These are phyloP conservation scores for Pyrus communis DNA, from an alignment of 306 rosid species.

Conservation along the genomic window DNA sequence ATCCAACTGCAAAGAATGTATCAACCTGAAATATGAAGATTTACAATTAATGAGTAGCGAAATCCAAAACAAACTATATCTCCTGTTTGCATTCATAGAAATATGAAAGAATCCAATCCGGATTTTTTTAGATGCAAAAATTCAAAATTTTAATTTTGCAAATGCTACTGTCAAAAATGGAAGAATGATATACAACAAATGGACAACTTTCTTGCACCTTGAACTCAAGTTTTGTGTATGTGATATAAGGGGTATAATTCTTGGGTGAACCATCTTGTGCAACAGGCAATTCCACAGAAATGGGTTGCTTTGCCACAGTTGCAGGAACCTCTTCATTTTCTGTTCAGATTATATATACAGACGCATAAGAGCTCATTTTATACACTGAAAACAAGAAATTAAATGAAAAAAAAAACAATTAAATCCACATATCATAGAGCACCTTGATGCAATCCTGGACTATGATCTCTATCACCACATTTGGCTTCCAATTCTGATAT, in stretches of 20 bases:
- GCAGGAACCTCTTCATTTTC: constrained; percentile 31
- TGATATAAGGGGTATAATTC: constrained; percentile 67
- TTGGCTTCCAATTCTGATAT: constrained; percentile 49
- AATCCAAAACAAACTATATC: not conserved
- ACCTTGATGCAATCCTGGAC: constrained; percentile 27
- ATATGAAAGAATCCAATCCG: not conserved
- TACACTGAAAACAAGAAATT: constrained; percentile 4
- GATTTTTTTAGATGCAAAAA: not conserved
- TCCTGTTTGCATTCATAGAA: constrained; percentile 10
- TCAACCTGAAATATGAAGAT: constrained; percentile 60
- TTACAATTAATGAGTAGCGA: constrained; percentile 14
- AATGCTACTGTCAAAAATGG: not conserved
- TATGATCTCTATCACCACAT: constrained; percentile 20
- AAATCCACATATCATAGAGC: constrained; percentile 15
- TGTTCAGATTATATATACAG: constrained; percentile 15
- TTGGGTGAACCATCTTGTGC: constrained; percentile 38
- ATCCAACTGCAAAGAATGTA: constrained; percentile 97
- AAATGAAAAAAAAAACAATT: not conserved
- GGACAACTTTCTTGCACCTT: constrained; percentile 38
- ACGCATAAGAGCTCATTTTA: not conserved
- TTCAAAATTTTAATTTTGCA: not conserved
- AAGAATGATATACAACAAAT: not conserved
- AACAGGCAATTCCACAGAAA: constrained; percentile 27
- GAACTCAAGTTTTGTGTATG: constrained; percentile 80
- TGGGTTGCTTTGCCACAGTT: constrained; percentile 30